A percentile compares a stretch with the other conserved stretches of the same genome.
phyloP scores from a whole-genome alignment of 2,329 filamentous ascomycete species.

The Colletotrichum tropicale region DNA sequence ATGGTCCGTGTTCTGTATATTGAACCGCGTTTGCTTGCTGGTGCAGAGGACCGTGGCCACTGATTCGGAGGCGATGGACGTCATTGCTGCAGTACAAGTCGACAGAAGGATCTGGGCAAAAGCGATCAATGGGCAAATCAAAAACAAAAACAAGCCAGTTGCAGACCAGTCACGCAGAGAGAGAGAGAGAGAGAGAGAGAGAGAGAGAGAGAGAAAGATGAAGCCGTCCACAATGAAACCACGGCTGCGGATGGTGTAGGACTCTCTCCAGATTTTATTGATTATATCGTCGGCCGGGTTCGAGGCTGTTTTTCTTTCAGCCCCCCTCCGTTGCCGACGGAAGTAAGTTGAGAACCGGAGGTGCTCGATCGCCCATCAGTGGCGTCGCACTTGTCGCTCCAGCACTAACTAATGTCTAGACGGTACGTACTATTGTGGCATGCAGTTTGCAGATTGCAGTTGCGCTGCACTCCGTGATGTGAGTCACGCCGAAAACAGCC shows the following conservation, averaged over 20 bases:
- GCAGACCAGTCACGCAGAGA: background rate
- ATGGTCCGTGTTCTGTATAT: slow-evolving; percentile 59
- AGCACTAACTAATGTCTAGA: background rate
- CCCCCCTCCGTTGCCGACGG: background rate
- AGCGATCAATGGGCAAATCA: background rate
- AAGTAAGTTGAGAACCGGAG: background rate
- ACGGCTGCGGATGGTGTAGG: background rate
- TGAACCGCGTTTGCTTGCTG: slow-evolving; percentile 71
- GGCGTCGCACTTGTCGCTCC: background rate
- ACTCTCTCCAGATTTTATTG: background rate
- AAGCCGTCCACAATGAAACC: background rate
- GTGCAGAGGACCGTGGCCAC: slow-evolving; percentile 63
- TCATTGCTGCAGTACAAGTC: slow-evolving; percentile 36
- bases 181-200: background rate
- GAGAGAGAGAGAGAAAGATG: background rate
- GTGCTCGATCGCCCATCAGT: background rate
- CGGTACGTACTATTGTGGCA: background rate
- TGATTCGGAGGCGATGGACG: slow-evolving; percentile 53
- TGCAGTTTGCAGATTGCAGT: background rate
- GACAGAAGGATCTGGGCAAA: background rate
- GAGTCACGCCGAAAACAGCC: slow-evolving; percentile 15
- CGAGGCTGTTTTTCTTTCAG: background rate
- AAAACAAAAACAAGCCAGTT: background rate
- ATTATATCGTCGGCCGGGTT: background rate
- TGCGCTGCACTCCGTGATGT: background rate